phyloP scores from a whole-genome alignment of 106 monocot genomes.

The Acanthochlamys bracteata region DNA sequence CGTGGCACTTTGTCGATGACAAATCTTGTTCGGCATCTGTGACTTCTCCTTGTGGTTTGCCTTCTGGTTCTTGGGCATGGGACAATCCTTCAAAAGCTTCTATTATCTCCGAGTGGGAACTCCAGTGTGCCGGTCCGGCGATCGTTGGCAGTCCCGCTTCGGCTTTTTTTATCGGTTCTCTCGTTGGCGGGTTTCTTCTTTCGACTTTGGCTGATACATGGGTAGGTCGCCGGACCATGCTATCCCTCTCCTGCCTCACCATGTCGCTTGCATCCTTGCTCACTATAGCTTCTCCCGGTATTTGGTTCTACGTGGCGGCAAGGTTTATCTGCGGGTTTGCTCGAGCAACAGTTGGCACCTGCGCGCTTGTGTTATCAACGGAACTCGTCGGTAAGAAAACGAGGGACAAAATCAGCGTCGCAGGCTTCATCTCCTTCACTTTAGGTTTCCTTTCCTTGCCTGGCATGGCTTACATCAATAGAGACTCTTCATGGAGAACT shows the following conservation, averaged over 20 bases:
- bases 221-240: constrained; percentile 30
- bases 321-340: constrained; percentile 21
- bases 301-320: constrained; percentile 14
- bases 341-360: constrained; percentile 15
- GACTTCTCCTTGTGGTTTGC: constrained; percentile 1
- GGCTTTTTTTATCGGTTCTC: constrained; percentile 27
- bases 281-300: constrained; percentile 9
- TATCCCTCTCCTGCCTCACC: constrained; percentile 25
- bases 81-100: constrained; percentile 8
- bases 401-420: constrained; percentile 14
- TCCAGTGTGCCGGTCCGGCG: constrained; percentile 11
- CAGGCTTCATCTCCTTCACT: constrained; percentile 22
- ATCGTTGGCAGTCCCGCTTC: constrained; percentile 17
- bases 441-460: constrained; percentile 25
- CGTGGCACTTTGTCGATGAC: constrained; percentile 21
- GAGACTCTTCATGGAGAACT: constrained; percentile 23
- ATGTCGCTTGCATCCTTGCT: constrained; percentile 13
- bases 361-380: constrained; percentile 22
- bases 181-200: constrained; percentile 22
- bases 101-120: constrained; percentile 16
- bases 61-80: constrained; percentile 12
- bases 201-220: constrained; percentile 16
- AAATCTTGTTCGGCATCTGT: background rate
- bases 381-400: constrained; percentile 15
- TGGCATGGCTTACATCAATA: constrained; percentile 14